Evolutionary conservation across 192 early-diverging fungal genomes (phyloP), one percentile per base, ranked within the genome.

Genomic region (Coemansia sp.): DNA sequence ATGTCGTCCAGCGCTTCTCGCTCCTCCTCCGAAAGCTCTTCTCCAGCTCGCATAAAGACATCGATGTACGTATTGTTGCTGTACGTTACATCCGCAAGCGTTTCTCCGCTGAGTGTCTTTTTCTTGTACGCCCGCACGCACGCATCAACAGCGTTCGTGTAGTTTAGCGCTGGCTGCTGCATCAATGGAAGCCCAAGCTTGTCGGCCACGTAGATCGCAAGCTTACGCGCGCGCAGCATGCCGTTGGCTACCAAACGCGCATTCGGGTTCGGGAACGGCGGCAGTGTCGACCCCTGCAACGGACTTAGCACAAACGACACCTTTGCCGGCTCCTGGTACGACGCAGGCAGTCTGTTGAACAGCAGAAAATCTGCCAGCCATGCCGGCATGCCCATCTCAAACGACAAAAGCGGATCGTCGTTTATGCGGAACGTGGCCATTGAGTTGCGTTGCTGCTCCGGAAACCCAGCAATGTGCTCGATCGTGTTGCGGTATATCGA

Each of bases 331-430:
- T 97, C 95, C 73, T 92, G 93, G 56, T 73, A 67, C 4, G 91
- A 85, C 6, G 85, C 83, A 26, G 81, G 81, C 48, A 78, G 44
- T n/a, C 86, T 88, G 60, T 90, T 90, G 79, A 92, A 77, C 15
- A 95, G 83, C 36, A 98, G 69, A 61, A 91, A 89, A n/a, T 94
- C 91, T 1, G 89, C 74, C 35, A 98, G 73, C 97, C 97, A 99
- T 21, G 81, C 69, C 1, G 95, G 97, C 39, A 95, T 86, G 14
- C 86, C 84, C 60, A 91, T 81, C 39, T 92, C 86, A 60, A 98
- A 73, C 20, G 77, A 79, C n/a, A 79, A 52, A 9, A 85, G 57
- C 12, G 80, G 67, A 55, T 76, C 76, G 21, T 82, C 63, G 16
- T 59, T 52, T 5, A 76, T 41, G 12, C 76, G 61, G 21, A 75